Base-by-base conservation (phyloP, 352 stramenopile genomes). In the Phytopythium oedochilum region DNA sequence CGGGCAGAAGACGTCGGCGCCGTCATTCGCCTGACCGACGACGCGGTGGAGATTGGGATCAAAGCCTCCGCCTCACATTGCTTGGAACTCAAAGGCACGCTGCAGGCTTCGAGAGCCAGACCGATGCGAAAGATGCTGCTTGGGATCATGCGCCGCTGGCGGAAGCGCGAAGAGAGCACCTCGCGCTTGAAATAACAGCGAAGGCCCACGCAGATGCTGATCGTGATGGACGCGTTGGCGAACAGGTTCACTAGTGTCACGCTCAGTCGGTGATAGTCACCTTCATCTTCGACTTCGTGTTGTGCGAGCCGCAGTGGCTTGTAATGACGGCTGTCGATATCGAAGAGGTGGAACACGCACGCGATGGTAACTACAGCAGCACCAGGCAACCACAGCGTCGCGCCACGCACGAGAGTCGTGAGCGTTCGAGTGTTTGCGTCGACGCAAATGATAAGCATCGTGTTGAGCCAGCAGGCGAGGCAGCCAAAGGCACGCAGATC, bases 381-480 rank as follows among this genome's bases (percentile, higher is more conserved):
- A 6, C 57, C 57, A 0, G 61, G 57, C 0, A 69, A 25, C 61
- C 56, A 65, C 4, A 64, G 35, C 15, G 59, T 32, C 11, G 39
- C 46, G 5, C 46, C 56, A 2, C 53, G 54, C 7, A 50, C 32
- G 12, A 56, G 38, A 1, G n/a, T 61, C n/a, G 53, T 31, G 17
- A 59, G 34, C 7, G 57, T 68, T 5, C 57, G 61, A 15, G 59
- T 64, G 46, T 68, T 68, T 25, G 61, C 61, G 43, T 68, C 61
- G 51, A 65, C 59, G 26, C 59, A 25, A 10, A 69, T 59, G 8
- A 60, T 35, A 22, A 69, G 39, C 49, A 44, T n/a, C 4, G 53
- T 60, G 34, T 62, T 57, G 9, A 61, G 14, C 39, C 58, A 64
- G 43, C 61, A 62, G 1, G 48, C 36, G 20, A 69, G 22, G 49